A percentile compares a stretch with the other conserved stretches of the same genome.
Evolutionary conservation across 805 yeast species (phyloP).

Genomic region (Monosporozyma unispora): DNA sequence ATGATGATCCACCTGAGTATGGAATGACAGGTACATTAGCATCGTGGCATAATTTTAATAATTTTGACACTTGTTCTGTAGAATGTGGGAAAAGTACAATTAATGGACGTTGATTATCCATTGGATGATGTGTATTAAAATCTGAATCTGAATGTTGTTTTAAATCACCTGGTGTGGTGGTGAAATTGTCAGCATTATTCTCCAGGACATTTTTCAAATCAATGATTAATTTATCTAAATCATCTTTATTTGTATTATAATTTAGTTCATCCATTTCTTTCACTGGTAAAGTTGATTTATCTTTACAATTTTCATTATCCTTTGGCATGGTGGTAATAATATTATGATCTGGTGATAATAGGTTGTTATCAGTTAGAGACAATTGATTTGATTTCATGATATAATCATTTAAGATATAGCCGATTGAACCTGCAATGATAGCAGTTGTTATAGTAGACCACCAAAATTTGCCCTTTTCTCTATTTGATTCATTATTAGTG

Average conservation of each 20-base stretch:
- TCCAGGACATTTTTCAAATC: constrained; percentile 36
- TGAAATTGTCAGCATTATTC: constrained; percentile 26
- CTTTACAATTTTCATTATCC: not conserved
- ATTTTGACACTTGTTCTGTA: constrained; percentile 57
- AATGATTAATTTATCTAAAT: constrained; percentile 33
- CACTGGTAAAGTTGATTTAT: constrained; percentile 15
- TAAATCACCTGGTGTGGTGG: constrained; percentile 34
- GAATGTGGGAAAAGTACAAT: constrained; percentile 53
- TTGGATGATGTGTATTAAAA: constrained; percentile 56
- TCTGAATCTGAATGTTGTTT: constrained; percentile 50
- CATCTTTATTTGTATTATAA: constrained; percentile 32
- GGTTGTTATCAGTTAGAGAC: too few species aligned
- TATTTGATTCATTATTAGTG: not conserved
- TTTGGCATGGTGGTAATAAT: not conserved
- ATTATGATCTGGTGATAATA: not conserved
- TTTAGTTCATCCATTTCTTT: constrained; percentile 15
- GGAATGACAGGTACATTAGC: constrained; percentile 67
- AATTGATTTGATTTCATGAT: not conserved
- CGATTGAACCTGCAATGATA: not conserved
- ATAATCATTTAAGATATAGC: not conserved
- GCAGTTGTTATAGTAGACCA: not conserved
- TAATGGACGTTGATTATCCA: constrained; percentile 47
- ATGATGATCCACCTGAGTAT: constrained; percentile 66
- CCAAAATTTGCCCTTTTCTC: not conserved
- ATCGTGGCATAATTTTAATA: constrained; percentile 54